phyloP scores from a whole-genome alignment of 1,139 yeast species.

The Suhomyces taliae region DNA sequence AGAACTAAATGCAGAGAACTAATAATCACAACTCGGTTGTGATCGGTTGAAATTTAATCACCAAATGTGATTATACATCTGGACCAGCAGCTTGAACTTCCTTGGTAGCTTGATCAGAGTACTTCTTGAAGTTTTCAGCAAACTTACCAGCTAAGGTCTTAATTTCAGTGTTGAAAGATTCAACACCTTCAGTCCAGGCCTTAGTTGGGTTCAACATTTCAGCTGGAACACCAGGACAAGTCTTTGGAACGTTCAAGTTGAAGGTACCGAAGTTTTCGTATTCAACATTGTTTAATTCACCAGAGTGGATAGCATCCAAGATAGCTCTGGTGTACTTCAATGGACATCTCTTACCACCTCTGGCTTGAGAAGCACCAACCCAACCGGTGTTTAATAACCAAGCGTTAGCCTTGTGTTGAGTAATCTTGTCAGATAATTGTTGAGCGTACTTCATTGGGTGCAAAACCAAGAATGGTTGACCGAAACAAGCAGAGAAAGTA shows the following conservation, averaged over 20 bases:
- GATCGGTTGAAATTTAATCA: background rate
- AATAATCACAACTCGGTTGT: background rate
- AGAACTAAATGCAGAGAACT: background rate
- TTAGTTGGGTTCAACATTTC: constrained; percentile 86
- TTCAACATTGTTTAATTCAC: constrained; percentile 76
- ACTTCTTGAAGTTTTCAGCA: constrained; percentile 81
- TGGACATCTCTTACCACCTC: constrained; percentile 98
- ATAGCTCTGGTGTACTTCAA: constrained; percentile 97
- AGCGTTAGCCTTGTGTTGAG: constrained; percentile 85
- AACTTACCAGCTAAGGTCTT: constrained; percentile 74
- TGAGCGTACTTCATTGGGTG: constrained; percentile 99
- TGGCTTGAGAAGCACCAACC: constrained; percentile 91
- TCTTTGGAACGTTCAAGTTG: constrained; percentile 83
- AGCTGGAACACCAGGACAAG: constrained; percentile 78
- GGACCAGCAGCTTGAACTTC: constrained; percentile 97
- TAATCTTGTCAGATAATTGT: constrained; percentile 92
- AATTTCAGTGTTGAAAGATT: constrained; percentile 69
- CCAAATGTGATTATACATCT: constrained; percentile 23
- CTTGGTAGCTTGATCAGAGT: constrained; percentile 76
- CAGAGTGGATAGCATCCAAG: constrained; percentile 91
- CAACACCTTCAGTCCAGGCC: constrained; percentile 76
- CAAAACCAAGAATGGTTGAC: constrained; percentile 97
- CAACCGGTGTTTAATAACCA: constrained; percentile 99
- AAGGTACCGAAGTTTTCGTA: constrained; percentile 85
- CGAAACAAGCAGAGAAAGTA: constrained; percentile 97